Percentiles rank a stretch among this genome's conserved stretches.
These are phyloP conservation scores for Phalaenopsis hybrid DNA, from an alignment of 116 monocot genomes.

Conservation along the genomic window DNA sequence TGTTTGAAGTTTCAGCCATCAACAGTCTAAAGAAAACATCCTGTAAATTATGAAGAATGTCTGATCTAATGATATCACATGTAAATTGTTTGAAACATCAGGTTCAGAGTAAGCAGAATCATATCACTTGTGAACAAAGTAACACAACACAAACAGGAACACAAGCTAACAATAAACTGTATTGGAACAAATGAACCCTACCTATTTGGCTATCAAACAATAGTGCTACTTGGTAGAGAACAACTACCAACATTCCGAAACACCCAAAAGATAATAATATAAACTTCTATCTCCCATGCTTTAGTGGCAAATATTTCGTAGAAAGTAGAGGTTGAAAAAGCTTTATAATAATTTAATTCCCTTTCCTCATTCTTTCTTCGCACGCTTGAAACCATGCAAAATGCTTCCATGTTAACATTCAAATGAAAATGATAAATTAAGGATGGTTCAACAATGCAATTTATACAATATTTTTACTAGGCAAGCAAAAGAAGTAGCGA, in stretches of 20 bases:
- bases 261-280: neutral
- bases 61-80: neutral
- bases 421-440: neutral
- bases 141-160: too few species aligned
- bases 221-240: too few species aligned
- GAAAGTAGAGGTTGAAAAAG: neutral
- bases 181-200: too few species aligned
- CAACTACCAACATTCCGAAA: neutral
- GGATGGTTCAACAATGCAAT: neutral
- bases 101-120: neutral
- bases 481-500: neutral
- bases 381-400: neutral
- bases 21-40: too few species aligned
- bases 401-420: neutral
- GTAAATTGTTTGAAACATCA: too few species aligned
- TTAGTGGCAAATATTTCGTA: neutral
- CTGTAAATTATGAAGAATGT: too few species aligned
- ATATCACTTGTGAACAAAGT: neutral
- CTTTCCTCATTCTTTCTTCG: neutral
- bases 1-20: too few species aligned
- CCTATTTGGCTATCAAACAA: too few species aligned
- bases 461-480: neutral
- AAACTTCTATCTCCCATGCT: neutral
- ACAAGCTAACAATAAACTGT: too few species aligned
- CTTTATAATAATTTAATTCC: neutral